Percentiles rank a stretch among this genome's conserved stretches.
Evolutionary conservation across 495 filamentous ascomycete species (phyloP).

Genomic region (Sordaria brevicollis): DNA sequence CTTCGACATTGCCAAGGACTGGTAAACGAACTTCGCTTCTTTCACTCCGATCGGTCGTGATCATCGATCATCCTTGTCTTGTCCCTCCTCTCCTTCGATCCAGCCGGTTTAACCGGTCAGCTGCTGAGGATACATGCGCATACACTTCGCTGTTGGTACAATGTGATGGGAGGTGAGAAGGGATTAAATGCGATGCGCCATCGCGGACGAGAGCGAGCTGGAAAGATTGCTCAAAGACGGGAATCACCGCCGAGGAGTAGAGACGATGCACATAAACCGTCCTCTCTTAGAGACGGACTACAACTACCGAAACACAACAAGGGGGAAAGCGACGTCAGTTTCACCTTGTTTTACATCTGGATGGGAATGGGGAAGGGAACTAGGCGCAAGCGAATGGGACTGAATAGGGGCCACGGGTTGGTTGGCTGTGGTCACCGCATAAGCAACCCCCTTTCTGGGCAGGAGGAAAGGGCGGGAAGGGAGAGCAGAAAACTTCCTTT

Average conservation of each 20-base stretch:
- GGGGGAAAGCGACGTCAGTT: background rate
- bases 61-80: background rate
- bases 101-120: background rate
- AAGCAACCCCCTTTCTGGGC: background rate
- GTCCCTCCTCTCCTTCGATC: background rate
- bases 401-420: background rate
- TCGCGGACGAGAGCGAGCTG: background rate
- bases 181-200: background rate
- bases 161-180: background rate
- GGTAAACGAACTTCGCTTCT: constrained; percentile 46
- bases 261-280: background rate
- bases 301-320: background rate
- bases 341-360: background rate
- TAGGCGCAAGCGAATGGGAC: background rate
- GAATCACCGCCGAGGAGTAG: background rate
- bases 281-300: background rate
- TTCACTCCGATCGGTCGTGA: background rate
- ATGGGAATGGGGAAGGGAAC: background rate
- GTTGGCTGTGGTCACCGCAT: background rate
- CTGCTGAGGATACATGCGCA: background rate
- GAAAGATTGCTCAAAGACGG: background rate
- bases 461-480: background rate
- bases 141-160: background rate
- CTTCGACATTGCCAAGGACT: constrained; percentile 92
- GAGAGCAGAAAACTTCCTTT: background rate